Percentiles rank a stretch among this genome's conserved stretches.
These are phyloP conservation scores for Cylindricascospora bacillispora DNA, from an alignment of 1,139 yeast species.

Conservation along the genomic window DNA sequence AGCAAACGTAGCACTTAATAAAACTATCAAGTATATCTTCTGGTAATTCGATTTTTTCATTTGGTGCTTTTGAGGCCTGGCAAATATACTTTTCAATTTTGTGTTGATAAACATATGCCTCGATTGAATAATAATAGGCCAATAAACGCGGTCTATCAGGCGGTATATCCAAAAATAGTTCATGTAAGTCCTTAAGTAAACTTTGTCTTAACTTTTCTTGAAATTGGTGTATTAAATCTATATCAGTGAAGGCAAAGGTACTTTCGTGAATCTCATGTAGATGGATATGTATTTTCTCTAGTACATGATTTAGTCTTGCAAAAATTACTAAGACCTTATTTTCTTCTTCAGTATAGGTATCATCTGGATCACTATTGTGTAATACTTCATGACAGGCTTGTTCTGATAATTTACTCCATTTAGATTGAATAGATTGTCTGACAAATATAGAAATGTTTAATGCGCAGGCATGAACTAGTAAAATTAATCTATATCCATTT, in stretches of 20 bases:
- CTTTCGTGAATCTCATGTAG: conserved; percentile 27
- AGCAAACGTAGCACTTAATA: conserved; percentile 42
- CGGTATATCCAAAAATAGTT: conserved; percentile 23
- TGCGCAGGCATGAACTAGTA: conserved; percentile 28
- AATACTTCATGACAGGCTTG: conserved; percentile 11
- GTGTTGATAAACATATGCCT: conserved; percentile 57
- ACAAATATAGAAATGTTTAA: conserved; percentile 25
- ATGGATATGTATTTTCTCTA: conserved; percentile 51
- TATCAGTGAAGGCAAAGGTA: conserved; percentile 9
- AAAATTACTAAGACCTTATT: conserved; percentile 39
- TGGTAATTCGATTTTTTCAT: conserved; percentile 9
- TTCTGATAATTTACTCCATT: conserved; percentile 17
- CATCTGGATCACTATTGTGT: conserved; percentile 4
- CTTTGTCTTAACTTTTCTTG: conserved; percentile 9
- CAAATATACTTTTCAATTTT: conserved; percentile 10
- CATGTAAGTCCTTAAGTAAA: conserved; percentile 13
- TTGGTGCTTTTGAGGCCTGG: conserved; percentile 5
- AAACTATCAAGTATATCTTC: conserved; percentile 30
- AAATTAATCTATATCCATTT: conserved; percentile 17
- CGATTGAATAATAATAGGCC: conserved; percentile 51
- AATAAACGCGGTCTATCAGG: conserved; percentile 31
- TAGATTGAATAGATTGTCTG: conserved; percentile 26
- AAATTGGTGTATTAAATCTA: conserved; percentile 10
- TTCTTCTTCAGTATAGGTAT: conserved; percentile 22
- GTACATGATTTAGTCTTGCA: conserved; percentile 44